Base-by-base conservation (phyloP, 306 rosid species). In the Rubus parviflorus region DNA sequence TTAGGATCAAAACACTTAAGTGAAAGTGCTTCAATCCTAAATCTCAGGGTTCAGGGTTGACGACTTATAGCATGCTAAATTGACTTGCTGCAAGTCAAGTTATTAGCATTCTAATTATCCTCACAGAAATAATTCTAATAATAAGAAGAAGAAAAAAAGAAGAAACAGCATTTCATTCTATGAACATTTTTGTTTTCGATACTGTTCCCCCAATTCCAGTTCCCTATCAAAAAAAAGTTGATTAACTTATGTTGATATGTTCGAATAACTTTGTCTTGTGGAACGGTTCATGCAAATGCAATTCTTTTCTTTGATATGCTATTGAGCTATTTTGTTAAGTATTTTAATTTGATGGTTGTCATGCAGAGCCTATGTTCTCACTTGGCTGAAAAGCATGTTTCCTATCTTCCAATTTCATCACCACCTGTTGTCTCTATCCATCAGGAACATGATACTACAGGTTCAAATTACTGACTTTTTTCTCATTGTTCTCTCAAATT, bases 401-500 rank as follows among this genome's bases (percentile, higher is more conserved):
- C 83, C 7, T 90, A 69, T 85, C 64, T 70, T 42, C 74, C 96
- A 45, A 80, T 92, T 82, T 87, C 91, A 56, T 87, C 97, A 7
- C 92, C 90, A 30, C 93, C 96, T 10, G 89, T 90, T 85, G 84
- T 88, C 82, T 85, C 87, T 56, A 46, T 83, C 40, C 80, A 82
- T 73, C 88, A 82, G 80, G 79, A 68, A 80, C 79, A 86, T 61
- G 85, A 79, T 30, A 19, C 74, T 23, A 62, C 80, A 77, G 94
- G 96, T 92, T 83, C 85, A 85, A 69, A 45, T 70, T 74, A 1
- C 76, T 58, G 58, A 1, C 57, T 38, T 82, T 43, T 43, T 57
- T 83, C 77, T 74, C 54, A 41, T 70, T 66, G 60, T 53, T 75
- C 70, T 22, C 41, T 35, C 10, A 2, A 30, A 0, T 35, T 58